These are phyloP conservation scores for Scedosporium boydii DNA, from an alignment of 2,329 filamentous ascomycete species.

Conservation along the genomic window DNA sequence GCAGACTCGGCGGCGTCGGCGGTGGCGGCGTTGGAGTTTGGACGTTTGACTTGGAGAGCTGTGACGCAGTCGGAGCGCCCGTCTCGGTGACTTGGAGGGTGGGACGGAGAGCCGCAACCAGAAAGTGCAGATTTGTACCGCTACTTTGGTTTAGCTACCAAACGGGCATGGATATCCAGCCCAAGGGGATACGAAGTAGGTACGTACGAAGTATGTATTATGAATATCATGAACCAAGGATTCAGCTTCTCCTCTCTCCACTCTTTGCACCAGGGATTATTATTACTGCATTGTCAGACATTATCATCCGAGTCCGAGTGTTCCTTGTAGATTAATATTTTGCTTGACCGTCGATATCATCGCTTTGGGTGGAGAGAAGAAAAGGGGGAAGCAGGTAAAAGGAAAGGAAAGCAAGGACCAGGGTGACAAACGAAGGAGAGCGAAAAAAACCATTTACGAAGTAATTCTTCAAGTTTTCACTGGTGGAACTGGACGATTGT, in stretches of 20 bases:
- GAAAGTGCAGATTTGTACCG: neutral
- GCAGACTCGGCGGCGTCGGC: too few species aligned
- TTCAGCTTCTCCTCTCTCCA: neutral
- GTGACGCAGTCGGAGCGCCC: too few species aligned
- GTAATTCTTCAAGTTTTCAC: neutral
- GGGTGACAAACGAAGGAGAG: neutral
- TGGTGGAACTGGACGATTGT: neutral
- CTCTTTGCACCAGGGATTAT: neutral
- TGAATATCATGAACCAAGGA: neutral
- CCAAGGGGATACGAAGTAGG: neutral
- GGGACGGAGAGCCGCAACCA: neutral
- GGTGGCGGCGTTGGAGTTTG: too few species aligned
- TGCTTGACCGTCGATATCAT: too few species aligned
- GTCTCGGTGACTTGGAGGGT: neutral
- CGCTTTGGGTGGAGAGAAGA: too few species aligned
- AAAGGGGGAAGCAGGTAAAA: too few species aligned
- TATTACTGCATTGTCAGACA: neutral
- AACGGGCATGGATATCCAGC: neutral
- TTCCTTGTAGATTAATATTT: too few species aligned
- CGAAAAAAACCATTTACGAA: neutral
- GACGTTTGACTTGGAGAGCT: too few species aligned
- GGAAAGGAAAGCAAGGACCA: neutral
- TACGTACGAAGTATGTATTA: neutral
- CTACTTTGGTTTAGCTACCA: neutral
- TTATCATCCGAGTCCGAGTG: neutral